A percentile compares a stretch with the other conserved stretches of the same genome.
phyloP scores from a whole-genome alignment of 1,284 basidiomycete species.

The Schizophyllum commune region DNA sequence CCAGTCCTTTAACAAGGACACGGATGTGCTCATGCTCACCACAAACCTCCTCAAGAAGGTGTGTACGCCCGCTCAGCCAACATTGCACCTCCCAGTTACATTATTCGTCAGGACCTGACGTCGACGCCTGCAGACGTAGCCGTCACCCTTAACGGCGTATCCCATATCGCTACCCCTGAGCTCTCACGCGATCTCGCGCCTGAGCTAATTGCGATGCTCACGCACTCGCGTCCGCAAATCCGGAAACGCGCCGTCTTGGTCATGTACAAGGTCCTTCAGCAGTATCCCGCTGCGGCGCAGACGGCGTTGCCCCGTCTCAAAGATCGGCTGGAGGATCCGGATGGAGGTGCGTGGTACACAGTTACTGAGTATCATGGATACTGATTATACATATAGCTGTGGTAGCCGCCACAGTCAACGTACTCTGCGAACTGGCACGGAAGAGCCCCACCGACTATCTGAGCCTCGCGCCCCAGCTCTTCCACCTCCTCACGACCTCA shows the following conservation, averaged over 20 bases:
- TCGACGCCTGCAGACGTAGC: conserved; percentile 73
- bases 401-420: conserved; percentile 87
- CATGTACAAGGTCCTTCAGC: conserved; percentile 70
- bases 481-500: conserved; percentile 89
- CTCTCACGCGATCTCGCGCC: conserved; percentile 84
- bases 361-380: neutral
- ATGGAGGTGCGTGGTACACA: conserved; percentile 47
- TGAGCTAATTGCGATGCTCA: conserved; percentile 85
- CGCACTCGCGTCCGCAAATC: conserved; percentile 83
- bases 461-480: conserved; percentile 85
- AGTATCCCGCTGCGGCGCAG: conserved; percentile 70
- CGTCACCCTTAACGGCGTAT: conserved; percentile 80
- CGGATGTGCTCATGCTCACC: conserved; percentile 95
- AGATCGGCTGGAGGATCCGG: conserved; percentile 83
- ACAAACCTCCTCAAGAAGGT: conserved; percentile 99
- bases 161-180: conserved; percentile 84
- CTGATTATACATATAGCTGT: conserved; percentile 51
- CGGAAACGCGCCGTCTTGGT: conserved; percentile 86
- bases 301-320: conserved; percentile 67
- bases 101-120: conserved; percentile 64
- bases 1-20: conserved; percentile 90
- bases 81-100: conserved; percentile 10
- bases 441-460: conserved; percentile 75
- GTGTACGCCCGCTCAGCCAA: conserved; percentile 16
- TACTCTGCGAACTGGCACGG: conserved; percentile 89